Conservation (phyloP, 768 basidiomycete species). For the Lactarius deliciosus region DNA sequence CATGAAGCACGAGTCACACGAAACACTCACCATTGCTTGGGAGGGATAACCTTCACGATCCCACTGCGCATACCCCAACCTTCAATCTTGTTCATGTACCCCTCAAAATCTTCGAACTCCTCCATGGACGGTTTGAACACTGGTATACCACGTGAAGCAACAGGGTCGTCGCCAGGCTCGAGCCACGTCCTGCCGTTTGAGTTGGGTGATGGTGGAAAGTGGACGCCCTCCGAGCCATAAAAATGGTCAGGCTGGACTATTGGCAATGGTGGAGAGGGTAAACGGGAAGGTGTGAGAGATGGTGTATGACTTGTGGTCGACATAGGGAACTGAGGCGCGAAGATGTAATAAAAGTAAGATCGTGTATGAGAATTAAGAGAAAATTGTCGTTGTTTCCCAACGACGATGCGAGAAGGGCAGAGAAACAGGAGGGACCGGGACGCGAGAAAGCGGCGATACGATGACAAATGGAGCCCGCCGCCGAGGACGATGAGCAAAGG, state of each 20-base stretch:
- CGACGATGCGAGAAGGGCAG: neutral
- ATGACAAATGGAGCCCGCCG: neutral
- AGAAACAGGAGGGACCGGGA: neutral
- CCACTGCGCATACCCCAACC: slow-evolving; percentile 90
- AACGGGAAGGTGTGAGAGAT: slow-evolving; percentile 46
- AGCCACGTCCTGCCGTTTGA: slow-evolving; percentile 66
- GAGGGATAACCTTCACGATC: slow-evolving; percentile 95
- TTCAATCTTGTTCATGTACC: slow-evolving; percentile 81
- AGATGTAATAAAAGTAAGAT: neutral
- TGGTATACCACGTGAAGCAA: slow-evolving; percentile 87
- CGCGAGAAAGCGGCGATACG: neutral
- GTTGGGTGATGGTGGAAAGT: slow-evolving; percentile 56
- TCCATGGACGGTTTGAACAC: slow-evolving; percentile 94
- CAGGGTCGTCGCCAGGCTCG: slow-evolving; percentile 75
- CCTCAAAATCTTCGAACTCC: slow-evolving; percentile 91
- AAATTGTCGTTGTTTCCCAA: neutral
- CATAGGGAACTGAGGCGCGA: slow-evolving; percentile 12
- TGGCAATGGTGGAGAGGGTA: slow-evolving; percentile 44
- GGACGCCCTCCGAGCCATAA: slow-evolving; percentile 54
- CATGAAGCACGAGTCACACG: slow-evolving; percentile 25
- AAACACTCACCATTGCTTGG: slow-evolving; percentile 79
- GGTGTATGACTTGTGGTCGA: slow-evolving; percentile 32
- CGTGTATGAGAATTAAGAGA: neutral
- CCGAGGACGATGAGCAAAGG: slow-evolving; percentile 12
- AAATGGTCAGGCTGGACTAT: slow-evolving; percentile 81